These are phyloP conservation scores for Artemisia argyi DNA, from an alignment of 129 eudicot genomes.

Conservation along the genomic window DNA sequence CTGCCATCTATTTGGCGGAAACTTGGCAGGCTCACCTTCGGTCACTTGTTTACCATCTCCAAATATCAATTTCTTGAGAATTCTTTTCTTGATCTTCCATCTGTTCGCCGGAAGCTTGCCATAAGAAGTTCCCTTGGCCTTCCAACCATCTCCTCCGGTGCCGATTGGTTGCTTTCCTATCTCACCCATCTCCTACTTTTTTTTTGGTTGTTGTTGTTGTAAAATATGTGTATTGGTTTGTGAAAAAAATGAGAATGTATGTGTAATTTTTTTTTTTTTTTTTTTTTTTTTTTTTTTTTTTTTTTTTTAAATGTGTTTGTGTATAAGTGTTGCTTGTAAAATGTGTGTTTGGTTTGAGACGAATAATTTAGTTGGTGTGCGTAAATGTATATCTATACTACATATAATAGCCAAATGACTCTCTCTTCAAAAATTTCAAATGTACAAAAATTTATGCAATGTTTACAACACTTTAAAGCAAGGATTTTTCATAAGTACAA, in stretches of 20 bases:
- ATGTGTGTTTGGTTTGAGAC: neutral
- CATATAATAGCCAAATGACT: too few relatives aligned
- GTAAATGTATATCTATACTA: neutral
- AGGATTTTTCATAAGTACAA: too few relatives aligned
- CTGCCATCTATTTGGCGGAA: constrained; percentile 18
- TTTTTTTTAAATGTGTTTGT: neutral
- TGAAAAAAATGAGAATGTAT: neutral
- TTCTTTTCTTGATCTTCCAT: constrained; percentile 24
- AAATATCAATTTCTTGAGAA: constrained; percentile 17
- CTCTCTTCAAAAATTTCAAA: too few relatives aligned
- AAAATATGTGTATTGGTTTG: neutral
- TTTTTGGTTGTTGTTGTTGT: neutral
- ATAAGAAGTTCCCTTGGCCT: constrained; percentile 15
- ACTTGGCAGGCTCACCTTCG: neutral
- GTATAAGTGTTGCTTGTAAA: too few relatives aligned
- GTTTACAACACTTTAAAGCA: too few relatives aligned
- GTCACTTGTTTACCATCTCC: constrained; percentile 19
- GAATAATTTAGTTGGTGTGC: neutral
- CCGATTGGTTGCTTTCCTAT: constrained; percentile 21
- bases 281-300: too few relatives aligned
- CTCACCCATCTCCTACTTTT: constrained; percentile 13
- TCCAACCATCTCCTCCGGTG: constrained; percentile 20
- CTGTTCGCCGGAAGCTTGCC: constrained; percentile 27
- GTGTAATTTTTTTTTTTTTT: neutral
- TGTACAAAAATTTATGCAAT: too few relatives aligned